Base-by-base conservation (phyloP, 495 filamentous ascomycete species). In the Podospora fimiseda region DNA sequence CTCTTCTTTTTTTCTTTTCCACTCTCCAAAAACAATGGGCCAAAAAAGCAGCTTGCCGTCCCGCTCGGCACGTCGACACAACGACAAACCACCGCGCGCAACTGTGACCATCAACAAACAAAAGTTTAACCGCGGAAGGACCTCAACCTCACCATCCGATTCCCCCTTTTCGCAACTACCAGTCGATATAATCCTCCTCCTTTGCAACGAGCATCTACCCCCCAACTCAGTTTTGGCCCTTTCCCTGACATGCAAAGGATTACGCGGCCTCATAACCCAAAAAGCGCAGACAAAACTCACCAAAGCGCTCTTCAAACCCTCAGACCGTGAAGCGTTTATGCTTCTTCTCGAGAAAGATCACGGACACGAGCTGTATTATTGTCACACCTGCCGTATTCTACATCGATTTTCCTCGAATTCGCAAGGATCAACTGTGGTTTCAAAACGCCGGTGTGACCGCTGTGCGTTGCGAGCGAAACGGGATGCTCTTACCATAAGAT, bases 321-420 rank as follows among this genome's bases (percentile, higher is more conserved):
- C 43, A 9, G 43, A 48, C 41, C 36, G 42, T 16, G 42, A 49
- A 39, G 22, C 21, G 15, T 36, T 58, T 6, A 33, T 56, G 42
- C 43, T 55, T 18, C 33, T 60, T 1, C 58, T 60, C 15, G 58
- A 60, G n/a, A 53, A 50, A 41, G 58, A 60, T 33, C 16, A 53
- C 1, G 50, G 58, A 8, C 7, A 50, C n/a, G 15, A 36, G 15
- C 27, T 43, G 36, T 56, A 51, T 37, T 60, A 60, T 42, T 60
- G 58, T 16, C 53, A 39, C 19, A 27, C 33, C 38, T 60, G 58
- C 33, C 36, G 27, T 14, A 19, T 48, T 23, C 48, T 60, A 2
- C 53, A 54, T 16, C 41, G 15, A 7, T 49, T 57, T 33, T 33
- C 27, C 6, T n/a, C n/a, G n/a, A 9, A 6, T 20, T 19, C 13